Base-by-base conservation (phyloP, 768 basidiomycete species). In the Tremella mesenterica region DNA sequence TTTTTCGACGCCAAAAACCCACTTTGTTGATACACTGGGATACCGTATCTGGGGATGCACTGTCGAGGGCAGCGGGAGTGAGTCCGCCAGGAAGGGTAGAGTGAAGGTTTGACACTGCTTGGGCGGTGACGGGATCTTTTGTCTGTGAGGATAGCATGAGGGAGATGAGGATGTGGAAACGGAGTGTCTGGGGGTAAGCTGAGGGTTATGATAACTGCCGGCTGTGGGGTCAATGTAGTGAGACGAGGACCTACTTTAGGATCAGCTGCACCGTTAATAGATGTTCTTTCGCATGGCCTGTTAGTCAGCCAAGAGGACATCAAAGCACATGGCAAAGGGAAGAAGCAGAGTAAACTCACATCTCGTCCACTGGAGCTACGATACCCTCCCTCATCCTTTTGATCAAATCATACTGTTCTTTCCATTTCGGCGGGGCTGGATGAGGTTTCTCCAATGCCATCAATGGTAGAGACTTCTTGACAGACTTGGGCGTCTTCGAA, bases 71-170 rank as follows among this genome's bases (percentile, higher is more conserved):
- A n/a, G 83, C 79, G 1, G 92, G 76, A 1, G 83, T 84, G 21
- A 99, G 71, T n/a, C 81, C 83, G 0, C 88, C 88, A 1, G 88
- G 86, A 2, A 99, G 70, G 0, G 82, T 81, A 1, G 70, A 66
- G 16, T 89, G 83, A 1, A 96, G 79, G 55, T 84, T 86, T 2
- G 75, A 68, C 1, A 92, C 81, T 0, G 92, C 92, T 0, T 84
- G 81, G 51, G 86, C 81, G 0, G 86, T 89, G 16, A 90, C 84
- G 62, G 87, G 83, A 67, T 93, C 91, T 57, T 92, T 96, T 3
- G 93, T 96, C 70, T 97, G 93, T 1, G 89, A 89, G 9, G 87
- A 90, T 1, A 97, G 80, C 89, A 96, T 95, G 41, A 99, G 78
- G 2, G 91, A 88, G 6, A 99, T 81, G 20, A 99, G 81, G 3